A percentile compares a stretch with the other conserved stretches of the same genome.
phyloP scores from a whole-genome alignment of 1,139 yeast species.

The Geotrichum bryndzae region DNA sequence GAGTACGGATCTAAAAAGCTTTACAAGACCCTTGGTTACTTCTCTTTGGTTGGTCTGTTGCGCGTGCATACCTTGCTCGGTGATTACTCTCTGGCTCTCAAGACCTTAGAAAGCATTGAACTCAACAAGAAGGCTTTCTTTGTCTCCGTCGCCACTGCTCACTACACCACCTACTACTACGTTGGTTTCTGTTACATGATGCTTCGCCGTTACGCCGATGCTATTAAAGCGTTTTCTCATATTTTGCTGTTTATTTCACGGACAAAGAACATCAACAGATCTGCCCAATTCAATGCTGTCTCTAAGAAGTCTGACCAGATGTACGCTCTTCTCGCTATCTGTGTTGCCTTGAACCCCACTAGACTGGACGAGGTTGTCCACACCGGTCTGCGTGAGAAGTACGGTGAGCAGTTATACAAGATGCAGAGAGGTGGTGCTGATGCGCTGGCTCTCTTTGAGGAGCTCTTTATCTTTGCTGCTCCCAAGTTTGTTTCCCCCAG shows the following conservation, averaged over 20 bases:
- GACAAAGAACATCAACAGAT: conserved; percentile 41
- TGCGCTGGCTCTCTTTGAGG: conserved; percentile 40
- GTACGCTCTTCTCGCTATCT: conserved; percentile 45
- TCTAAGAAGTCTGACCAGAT: conserved; percentile 47
- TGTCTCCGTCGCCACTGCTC: conserved; percentile 44
- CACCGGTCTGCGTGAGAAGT: conserved; percentile 42
- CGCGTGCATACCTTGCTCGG: conserved; percentile 46
- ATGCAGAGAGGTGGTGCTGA: conserved; percentile 43
- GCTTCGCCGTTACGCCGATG: conserved; percentile 46
- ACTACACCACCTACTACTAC: conserved; percentile 46
- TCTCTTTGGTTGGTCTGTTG: conserved; percentile 43
- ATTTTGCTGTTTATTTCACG: conserved; percentile 43
- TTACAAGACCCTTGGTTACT: conserved; percentile 46
- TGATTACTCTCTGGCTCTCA: conserved; percentile 44
- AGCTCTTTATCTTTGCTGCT: conserved; percentile 42
- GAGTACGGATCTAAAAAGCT: conserved; percentile 41
- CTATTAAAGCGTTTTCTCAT: conserved; percentile 45
- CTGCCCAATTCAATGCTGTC: conserved; percentile 44
- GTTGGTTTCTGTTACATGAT: conserved; percentile 47
- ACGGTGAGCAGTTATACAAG: conserved; percentile 42
- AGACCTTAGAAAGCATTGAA: conserved; percentile 44
- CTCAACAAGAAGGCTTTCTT: conserved; percentile 43
- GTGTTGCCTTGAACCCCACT: conserved; percentile 43
- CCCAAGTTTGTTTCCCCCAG: conserved; percentile 45
- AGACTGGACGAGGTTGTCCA: conserved; percentile 43